Conservation (phyloP, 192 early-diverging fungal species). For the Umbelopsis sp. region DNA sequence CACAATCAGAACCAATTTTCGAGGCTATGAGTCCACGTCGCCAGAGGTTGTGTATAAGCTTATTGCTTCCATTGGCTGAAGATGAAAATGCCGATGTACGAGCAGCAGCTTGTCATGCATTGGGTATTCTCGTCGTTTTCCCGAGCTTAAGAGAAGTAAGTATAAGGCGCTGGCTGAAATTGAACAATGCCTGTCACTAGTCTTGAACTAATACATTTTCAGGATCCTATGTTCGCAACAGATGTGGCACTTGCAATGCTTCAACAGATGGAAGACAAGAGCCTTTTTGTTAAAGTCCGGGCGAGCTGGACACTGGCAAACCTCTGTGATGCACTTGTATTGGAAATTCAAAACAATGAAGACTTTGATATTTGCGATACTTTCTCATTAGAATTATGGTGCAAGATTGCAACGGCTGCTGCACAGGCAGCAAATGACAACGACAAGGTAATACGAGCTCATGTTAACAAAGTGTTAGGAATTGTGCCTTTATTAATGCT, state of each 20-base stretch:
- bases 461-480: background rate
- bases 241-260: conserved; percentile 59
- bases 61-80: conserved; percentile 46
- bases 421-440: conserved; percentile 63
- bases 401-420: conserved; percentile 47
- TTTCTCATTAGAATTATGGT: conserved; percentile 46
- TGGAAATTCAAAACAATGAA: conserved; percentile 33
- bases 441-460: conserved; percentile 59
- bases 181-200: background rate
- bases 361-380: conserved; percentile 42
- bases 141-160: conserved; percentile 55
- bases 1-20: conserved; percentile 44
- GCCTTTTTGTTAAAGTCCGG: conserved; percentile 64
- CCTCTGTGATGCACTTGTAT: conserved; percentile 63
- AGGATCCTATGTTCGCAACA: conserved; percentile 61
- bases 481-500: conserved; percentile 1
- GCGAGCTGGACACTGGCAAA: conserved; percentile 82
- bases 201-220: background rate
- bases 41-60: conserved; percentile 40
- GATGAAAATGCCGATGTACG: conserved; percentile 62
- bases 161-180: background rate
- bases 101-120: conserved; percentile 63
- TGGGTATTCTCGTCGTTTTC: conserved; percentile 67
- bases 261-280: conserved; percentile 51
- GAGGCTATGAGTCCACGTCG: conserved; percentile 38